These are phyloP conservation scores for Detonula confervacea DNA, from an alignment of 352 stramenopile species.

Conservation along the genomic window DNA sequence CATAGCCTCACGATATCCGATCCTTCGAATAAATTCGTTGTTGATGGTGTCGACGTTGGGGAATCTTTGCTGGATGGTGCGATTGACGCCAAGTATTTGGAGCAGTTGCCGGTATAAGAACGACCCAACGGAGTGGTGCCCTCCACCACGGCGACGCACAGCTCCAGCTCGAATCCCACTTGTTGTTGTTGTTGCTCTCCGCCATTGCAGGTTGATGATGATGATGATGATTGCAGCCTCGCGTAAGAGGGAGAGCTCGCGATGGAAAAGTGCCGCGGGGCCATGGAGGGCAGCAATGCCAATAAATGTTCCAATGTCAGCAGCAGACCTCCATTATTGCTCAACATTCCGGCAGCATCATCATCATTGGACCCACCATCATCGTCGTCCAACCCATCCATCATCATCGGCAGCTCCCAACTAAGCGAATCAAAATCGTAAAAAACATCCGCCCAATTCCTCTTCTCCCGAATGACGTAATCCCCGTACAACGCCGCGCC, in stretches of 20 bases:
- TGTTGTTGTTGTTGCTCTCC: too few species aligned
- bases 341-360: too few species aligned
- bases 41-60: not conserved
- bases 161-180: constrained; percentile 60
- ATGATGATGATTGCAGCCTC: constrained; percentile 13
- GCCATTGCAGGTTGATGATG: too few species aligned
- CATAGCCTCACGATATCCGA: constrained; percentile 57
- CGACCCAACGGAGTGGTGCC: constrained; percentile 72
- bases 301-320: constrained; percentile 68
- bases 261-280: constrained; percentile 80
- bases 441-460: constrained; percentile 80
- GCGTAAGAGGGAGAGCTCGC: constrained; percentile 66
- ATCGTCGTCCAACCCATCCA: too few species aligned
- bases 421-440: constrained; percentile 82
- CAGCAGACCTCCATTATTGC: too few species aligned
- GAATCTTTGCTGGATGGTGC: constrained; percentile 8
- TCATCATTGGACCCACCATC: too few species aligned
- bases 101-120: constrained; percentile 72
- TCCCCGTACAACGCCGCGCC: constrained; percentile 77
- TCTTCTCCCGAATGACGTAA: constrained; percentile 82
- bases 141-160: constrained; percentile 80
- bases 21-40: not conserved
- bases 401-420: constrained; percentile 8
- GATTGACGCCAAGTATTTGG: constrained; percentile 68
- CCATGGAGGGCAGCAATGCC: constrained; percentile 65